phyloP scores from a whole-genome alignment of 2,329 filamentous ascomycete genomes.

The Stagonosporopsis chrysanthemi region DNA sequence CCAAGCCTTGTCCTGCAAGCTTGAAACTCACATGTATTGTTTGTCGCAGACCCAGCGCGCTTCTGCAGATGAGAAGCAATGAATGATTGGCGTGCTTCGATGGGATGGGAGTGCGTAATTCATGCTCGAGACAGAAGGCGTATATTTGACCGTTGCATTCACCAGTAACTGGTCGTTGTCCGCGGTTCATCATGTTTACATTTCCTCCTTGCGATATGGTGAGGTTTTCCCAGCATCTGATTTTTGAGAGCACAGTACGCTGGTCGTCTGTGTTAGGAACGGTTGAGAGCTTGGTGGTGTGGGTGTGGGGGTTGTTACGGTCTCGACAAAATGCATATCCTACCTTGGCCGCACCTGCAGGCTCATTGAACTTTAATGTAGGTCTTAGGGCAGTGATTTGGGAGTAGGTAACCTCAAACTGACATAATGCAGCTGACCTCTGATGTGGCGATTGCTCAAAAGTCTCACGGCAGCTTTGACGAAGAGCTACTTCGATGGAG shows the following conservation, averaged over 20 bases:
- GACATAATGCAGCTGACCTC: background rate
- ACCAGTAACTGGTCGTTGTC: background rate
- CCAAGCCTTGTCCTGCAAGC: background rate
- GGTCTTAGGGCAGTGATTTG: background rate
- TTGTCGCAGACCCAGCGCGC: background rate
- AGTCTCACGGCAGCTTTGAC: background rate
- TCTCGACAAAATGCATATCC: background rate
- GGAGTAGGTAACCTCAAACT: background rate
- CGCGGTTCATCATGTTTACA: background rate
- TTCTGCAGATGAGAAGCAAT: background rate
- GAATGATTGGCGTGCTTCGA: background rate
- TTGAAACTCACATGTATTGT: background rate
- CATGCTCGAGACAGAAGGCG: background rate
- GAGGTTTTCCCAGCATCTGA: background rate
- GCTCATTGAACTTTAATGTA: background rate
- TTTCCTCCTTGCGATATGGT: background rate
- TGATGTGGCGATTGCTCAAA: background rate
- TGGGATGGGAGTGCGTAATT: background rate
- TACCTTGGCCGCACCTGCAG: background rate
- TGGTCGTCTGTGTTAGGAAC: background rate
- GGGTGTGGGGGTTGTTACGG: background rate
- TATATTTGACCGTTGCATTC: background rate
- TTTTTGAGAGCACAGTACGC: background rate
- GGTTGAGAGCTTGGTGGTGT: background rate
- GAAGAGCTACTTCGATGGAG: background rate